Evolutionary conservation across 2,329 filamentous ascomycete genomes (phyloP), one percentile per base, ranked within the genome.

Genomic region (Clonostachys chloroleuca): DNA sequence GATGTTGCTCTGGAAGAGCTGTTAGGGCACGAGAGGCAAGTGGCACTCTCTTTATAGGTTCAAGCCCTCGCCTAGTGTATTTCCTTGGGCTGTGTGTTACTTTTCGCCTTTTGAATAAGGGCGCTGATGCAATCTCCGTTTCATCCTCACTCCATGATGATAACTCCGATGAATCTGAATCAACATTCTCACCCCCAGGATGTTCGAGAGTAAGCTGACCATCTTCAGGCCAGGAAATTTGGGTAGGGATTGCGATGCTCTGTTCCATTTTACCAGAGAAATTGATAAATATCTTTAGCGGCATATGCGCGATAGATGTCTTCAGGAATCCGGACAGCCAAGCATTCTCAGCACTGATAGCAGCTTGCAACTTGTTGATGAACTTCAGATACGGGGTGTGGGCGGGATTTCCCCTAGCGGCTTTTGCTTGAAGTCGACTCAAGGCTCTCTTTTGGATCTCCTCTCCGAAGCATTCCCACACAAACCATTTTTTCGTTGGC

Each of bases 401-500:
- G 17, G 37, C 24, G 24, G 24, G 24, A 30, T 9, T 30, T 30
- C 24, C 39, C 12, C 14, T 24, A 45, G 42, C n/a, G 42, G 13
- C 34, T 40, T 34, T 40, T 7, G 33, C 37, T 30, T 14, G 9
- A 33, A 39, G 34, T 40, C 44, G 24, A 10, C 24, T 30, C 24
- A 30, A 30, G 24, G 42, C 47, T 36, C 58, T 56, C 43, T 56
- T 57, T 13, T 65, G 58, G 17, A 67, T 54, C 44, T 58, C 51
- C 34, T 60, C 52, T 5, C 51, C 47, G 42, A 66, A 59, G 12
- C 49, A 48, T 16, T 57, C 58, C 63, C 64, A 66, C 35, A 50
- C 52, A 42, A 72, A 65, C 59, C 64, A 67, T 42, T 57, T 56
- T 4, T 53, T 53, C 45, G 62, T 57, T n/a, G 74, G 72, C 61